A percentile compares a stretch with the other conserved stretches of the same genome.
Conservation (phyloP, 139 green algal species). For the Chlamydomonas asymmetrica region DNA sequence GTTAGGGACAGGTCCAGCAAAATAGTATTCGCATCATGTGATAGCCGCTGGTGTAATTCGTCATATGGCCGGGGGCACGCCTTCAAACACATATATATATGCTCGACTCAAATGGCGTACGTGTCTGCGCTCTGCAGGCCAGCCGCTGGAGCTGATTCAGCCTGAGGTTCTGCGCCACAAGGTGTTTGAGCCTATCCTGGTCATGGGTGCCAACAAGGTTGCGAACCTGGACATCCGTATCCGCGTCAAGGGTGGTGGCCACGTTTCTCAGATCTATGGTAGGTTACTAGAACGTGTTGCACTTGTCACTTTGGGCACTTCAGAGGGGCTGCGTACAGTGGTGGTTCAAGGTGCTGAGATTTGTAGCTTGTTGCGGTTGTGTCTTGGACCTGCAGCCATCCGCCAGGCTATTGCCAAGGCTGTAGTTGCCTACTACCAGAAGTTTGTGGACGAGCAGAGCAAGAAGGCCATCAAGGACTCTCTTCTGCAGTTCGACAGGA, state of each 20-base stretch:
- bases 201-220: conserved; percentile 92
- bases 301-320: too few species aligned
- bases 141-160: conserved; percentile 94
- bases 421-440: conserved; percentile 99
- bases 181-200: conserved; percentile 93
- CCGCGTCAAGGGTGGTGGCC: conserved; percentile 94
- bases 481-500: conserved; percentile 95
- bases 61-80: too few species aligned
- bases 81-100: too few species aligned
- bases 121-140: conserved; percentile 52
- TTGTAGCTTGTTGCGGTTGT: not conserved
- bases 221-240: conserved; percentile 96
- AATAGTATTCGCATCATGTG: too few species aligned
- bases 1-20: too few species aligned
- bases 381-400: conserved; percentile 76
- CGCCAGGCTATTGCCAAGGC: conserved; percentile 98
- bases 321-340: not conserved
- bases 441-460: conserved; percentile 98
- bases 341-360: not conserved
- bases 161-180: conserved; percentile 94
- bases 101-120: too few species aligned
- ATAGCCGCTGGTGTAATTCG: too few species aligned
- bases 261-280: conserved; percentile 94
- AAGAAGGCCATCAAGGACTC: conserved; percentile 98
- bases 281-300: conserved; percentile 6